phyloP scores from a whole-genome alignment of 805 yeast species.

The Clavispora carvajalis region DNA sequence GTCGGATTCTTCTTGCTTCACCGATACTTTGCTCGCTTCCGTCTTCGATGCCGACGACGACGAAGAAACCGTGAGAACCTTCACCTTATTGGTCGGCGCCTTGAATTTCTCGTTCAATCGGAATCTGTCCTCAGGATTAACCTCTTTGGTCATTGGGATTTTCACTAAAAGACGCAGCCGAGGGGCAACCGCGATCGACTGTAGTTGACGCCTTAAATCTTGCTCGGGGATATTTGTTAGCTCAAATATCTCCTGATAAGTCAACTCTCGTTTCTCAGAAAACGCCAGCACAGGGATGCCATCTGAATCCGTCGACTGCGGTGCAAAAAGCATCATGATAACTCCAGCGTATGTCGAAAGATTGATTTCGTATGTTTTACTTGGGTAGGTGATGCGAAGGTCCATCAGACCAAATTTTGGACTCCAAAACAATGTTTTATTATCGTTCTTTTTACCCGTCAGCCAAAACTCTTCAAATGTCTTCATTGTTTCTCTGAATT shows the following conservation, averaged over 20 bases:
- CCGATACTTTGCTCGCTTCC: constrained; percentile 31
- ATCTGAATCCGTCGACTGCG: constrained; percentile 28
- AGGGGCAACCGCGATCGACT: constrained; percentile 81
- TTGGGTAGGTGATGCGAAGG: constrained; percentile 62
- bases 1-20: constrained; percentile 48
- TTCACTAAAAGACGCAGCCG: constrained; percentile 70
- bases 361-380: constrained; percentile 68
- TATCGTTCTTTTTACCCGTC: constrained; percentile 34
- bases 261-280: constrained; percentile 49
- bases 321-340: constrained; percentile 65
- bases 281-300: constrained; percentile 34
- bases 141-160: constrained; percentile 68
- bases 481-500: constrained; percentile 30
- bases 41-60: constrained; percentile 18
- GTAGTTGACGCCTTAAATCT: constrained; percentile 73
- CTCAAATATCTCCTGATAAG: constrained; percentile 57
- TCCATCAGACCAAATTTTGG: constrained; percentile 82
- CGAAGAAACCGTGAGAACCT: constrained; percentile 64
- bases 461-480: constrained; percentile 40
- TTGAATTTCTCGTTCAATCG: constrained; percentile 63
- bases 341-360: constrained; percentile 80
- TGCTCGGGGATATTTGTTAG: constrained; percentile 65
- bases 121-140: constrained; percentile 59
- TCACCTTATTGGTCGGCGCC: constrained; percentile 63
- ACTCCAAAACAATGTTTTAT: constrained; percentile 59